Conservation (phyloP, 2,329 filamentous ascomycete species). For the Paecilomyces formosus region DNA sequence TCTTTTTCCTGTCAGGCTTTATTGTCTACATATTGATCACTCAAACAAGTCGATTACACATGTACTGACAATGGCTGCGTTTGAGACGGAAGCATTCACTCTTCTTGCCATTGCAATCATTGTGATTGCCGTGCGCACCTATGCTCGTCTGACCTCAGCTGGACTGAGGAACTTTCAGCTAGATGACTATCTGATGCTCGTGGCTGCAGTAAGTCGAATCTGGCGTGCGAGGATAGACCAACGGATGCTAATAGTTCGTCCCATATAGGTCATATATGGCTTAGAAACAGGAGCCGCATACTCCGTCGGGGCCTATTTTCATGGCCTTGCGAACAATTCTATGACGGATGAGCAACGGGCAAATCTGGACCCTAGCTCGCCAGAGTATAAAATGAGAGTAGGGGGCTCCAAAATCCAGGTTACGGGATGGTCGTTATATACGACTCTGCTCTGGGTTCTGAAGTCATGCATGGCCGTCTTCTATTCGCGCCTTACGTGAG, state of each 20-base stretch:
- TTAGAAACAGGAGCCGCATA: conserved; percentile 45
- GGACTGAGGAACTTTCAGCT: conserved; percentile 46
- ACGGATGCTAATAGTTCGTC: not conserved
- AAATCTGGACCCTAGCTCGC: conserved; percentile 35
- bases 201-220: conserved; percentile 41
- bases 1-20: not conserved
- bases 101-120: conserved; percentile 45
- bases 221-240: not conserved
- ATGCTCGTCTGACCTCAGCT: conserved; percentile 39
- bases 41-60: not conserved
- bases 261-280: conserved; percentile 41
- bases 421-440: conserved; percentile 49
- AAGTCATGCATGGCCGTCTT: conserved; percentile 52
- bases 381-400: conserved; percentile 44
- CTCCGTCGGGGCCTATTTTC: conserved; percentile 41
- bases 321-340: conserved; percentile 50
- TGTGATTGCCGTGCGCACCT: conserved; percentile 45
- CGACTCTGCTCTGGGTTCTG: conserved; percentile 44
- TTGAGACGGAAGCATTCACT: conserved; percentile 42
- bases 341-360: conserved; percentile 48
- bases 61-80: conserved; percentile 16
- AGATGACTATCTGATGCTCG: conserved; percentile 55
- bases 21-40: not conserved
- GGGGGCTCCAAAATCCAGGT: conserved; percentile 48
- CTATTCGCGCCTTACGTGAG: conserved; percentile 47